These are phyloP conservation scores for Kuraishia floccosa DNA, from an alignment of 805 yeast species.

Conservation along the genomic window DNA sequence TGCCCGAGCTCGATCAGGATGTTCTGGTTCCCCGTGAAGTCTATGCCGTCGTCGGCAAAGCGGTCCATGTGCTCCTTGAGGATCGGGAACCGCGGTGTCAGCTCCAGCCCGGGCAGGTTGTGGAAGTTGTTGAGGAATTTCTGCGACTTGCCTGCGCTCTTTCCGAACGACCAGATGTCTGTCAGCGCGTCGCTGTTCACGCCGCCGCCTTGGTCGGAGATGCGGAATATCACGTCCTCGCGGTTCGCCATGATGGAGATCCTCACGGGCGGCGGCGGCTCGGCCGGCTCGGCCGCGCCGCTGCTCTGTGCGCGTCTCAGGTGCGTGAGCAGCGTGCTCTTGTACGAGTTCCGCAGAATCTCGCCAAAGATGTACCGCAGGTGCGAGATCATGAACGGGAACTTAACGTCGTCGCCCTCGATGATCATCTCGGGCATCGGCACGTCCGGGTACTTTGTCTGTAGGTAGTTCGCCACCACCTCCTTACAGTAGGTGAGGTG, in stretches of 20 bases:
- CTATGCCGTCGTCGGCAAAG: neutral
- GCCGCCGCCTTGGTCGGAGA: conserved; percentile 91
- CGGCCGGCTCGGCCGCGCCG: conserved; percentile 4
- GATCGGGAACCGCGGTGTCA: conserved; percentile 17
- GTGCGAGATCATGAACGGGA: conserved; percentile 82
- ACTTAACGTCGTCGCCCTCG: conserved; percentile 64
- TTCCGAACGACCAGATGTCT: conserved; percentile 83
- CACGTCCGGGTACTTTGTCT: conserved; percentile 39
- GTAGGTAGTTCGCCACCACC: conserved; percentile 38
- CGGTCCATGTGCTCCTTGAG: conserved; percentile 3
- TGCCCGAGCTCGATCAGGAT: conserved; percentile 18
- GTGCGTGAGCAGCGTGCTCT: conserved; percentile 57
- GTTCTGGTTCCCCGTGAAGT: conserved; percentile 5
- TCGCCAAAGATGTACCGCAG: conserved; percentile 82
- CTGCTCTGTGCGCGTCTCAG: conserved; percentile 12
- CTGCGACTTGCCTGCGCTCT: conserved; percentile 47
- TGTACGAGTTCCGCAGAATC: conserved; percentile 73
- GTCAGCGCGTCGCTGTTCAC: conserved; percentile 44
- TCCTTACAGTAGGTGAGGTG: conserved; percentile 47
- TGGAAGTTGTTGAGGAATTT: conserved; percentile 57
- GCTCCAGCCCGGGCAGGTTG: conserved; percentile 49
- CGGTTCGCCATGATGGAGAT: conserved; percentile 62
- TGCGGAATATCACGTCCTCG: conserved; percentile 60
- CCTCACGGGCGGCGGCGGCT: conserved; percentile 57
- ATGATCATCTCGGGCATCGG: conserved; percentile 64